Base-by-base conservation (phyloP, 352 stramenopile genomes). In the Thraustotheca clavata region DNA sequence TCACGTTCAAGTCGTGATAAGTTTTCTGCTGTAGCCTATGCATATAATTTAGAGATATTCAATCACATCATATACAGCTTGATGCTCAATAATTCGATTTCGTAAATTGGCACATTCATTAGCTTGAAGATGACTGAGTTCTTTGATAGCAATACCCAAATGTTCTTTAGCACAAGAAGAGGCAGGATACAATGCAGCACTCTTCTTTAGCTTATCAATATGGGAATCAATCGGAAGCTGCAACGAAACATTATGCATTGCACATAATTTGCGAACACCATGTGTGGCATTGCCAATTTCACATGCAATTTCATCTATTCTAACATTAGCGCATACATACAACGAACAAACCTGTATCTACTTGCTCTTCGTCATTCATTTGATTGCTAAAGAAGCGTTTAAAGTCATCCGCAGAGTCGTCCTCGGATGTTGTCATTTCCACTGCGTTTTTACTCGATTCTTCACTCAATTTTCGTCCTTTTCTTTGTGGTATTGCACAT, bases 341-440 rank as follows among this genome's bases (percentile, higher is more conserved):
- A 24, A 5, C 4, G 39, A 4, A 27, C 27, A 7, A 35, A 52
- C 43, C 43, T 14, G 43, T 18, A 11, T 52, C 12, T 24, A 31
- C 11, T 14, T 52, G 24, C 6, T 20, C 43, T 52, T 52, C 43
- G 7, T 47, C n/a, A n/a, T 47, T 24, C 4, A 24, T 7, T 52
- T 52, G 43, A 4, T 65, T 54, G 5, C 36, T 22, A 16, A 35
- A 22, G 55, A 49, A 11, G 24, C 36, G 4, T 5, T 6, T 18
- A 20, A 54, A 31, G 18, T 52, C 55, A 18, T 43, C 24, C 33
- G 50, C 31, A 34, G 50, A 43, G 31, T 60, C 55, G 33, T 65
- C 57, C 5, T 65, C 57, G 1, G 57, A 65, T 20, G 57, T 54
- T 22, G 57, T 65, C 20, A 27, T 54, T 14, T 62, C 36, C 8